Evolutionary conservation across 2,329 filamentous ascomycete species (phyloP).

Genomic region (Aplosporella prunicola): DNA sequence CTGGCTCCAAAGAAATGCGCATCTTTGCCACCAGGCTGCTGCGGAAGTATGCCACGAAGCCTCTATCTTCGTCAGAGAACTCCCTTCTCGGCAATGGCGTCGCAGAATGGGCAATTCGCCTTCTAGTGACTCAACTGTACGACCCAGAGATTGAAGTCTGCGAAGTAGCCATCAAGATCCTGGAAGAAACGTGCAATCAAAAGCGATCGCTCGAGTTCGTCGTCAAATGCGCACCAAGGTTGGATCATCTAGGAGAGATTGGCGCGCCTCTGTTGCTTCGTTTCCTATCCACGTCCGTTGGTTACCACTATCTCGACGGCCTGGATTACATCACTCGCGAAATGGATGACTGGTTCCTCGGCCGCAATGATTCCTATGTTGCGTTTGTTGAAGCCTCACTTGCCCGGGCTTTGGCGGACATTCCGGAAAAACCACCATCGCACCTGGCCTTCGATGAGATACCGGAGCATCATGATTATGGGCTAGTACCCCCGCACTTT

Average conservation of each 20-base stretch:
- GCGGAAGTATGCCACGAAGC: conserved; percentile 69
- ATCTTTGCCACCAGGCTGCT: conserved; percentile 82
- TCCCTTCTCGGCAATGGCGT: conserved; percentile 45
- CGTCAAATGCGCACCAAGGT: conserved; percentile 85
- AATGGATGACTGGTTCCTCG: conserved; percentile 99
- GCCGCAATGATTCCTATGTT: conserved; percentile 94
- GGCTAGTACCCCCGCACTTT: conserved; percentile 84
- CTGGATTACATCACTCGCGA: conserved; percentile 98
- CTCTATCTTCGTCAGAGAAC: conserved; percentile 34
- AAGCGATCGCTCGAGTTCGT: conserved; percentile 89
- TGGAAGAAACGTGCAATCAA: conserved; percentile 94
- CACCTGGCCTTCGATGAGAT: conserved; percentile 33
- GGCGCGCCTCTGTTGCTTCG: conserved; percentile 84
- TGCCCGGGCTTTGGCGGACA: conserved; percentile 66
- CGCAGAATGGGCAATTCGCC: conserved; percentile 90
- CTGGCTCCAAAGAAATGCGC: conserved; percentile 80
- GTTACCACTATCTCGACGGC: conserved; percentile 93
- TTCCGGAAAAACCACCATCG: conserved; percentile 47
- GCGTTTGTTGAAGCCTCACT: conserved; percentile 90
- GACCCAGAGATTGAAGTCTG: conserved; percentile 96
- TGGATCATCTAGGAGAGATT: conserved; percentile 94
- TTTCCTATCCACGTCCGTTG: conserved; percentile 91
- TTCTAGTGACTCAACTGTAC: conserved; percentile 96
- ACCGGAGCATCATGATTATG: conserved; percentile 40
- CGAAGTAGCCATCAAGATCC: conserved; percentile 88